A percentile compares a stretch with the other conserved stretches of the same genome.
Conservation (phyloP, 2,329 filamentous ascomycete species). For the Phialophora tarda region DNA sequence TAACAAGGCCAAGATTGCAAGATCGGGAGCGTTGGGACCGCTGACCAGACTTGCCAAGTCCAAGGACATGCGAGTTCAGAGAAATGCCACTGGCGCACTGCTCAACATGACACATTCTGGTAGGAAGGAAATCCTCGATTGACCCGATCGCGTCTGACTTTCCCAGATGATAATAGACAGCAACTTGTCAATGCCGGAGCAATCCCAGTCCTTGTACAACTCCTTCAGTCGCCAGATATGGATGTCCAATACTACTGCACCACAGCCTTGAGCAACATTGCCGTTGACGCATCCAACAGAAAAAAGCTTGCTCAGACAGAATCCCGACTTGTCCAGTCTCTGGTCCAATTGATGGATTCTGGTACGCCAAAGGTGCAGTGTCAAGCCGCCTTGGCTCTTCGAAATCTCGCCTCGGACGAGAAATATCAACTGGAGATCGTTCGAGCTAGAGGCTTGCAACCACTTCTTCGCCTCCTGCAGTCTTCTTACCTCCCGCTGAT, state of each 20-base stretch:
- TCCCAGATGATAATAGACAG: constrained; percentile 89
- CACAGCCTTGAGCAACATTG: constrained; percentile 97
- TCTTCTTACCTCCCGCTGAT: constrained; percentile 96
- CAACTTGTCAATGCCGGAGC: constrained; percentile 96
- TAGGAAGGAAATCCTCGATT: constrained; percentile 53
- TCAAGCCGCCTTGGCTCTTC: constrained; percentile 89
- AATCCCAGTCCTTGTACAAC: constrained; percentile 95
- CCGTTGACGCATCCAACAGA: constrained; percentile 88
- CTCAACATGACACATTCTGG: constrained; percentile 99
- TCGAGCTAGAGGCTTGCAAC: constrained; percentile 79
- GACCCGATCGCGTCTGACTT: constrained; percentile 9
- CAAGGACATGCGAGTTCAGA: constrained; percentile 96
- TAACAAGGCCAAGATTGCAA: constrained; percentile 98
- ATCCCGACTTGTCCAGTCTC: constrained; percentile 85
- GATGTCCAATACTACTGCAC: constrained; percentile 99
- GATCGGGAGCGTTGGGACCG: constrained; percentile 88
- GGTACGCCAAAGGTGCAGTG: constrained; percentile 97
- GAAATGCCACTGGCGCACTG: constrained; percentile 93
- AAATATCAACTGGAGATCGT: constrained; percentile 99
- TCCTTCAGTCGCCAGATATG: constrained; percentile 89
- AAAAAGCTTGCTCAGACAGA: constrained; percentile 91
- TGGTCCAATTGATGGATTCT: constrained; percentile 97
- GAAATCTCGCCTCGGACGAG: constrained; percentile 95
- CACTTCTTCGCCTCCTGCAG: constrained; percentile 86
- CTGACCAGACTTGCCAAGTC: constrained; percentile 93